These are phyloP conservation scores for Aspergillus quadricinctus DNA, from an alignment of 2,329 filamentous ascomycete species.

Conservation along the genomic window DNA sequence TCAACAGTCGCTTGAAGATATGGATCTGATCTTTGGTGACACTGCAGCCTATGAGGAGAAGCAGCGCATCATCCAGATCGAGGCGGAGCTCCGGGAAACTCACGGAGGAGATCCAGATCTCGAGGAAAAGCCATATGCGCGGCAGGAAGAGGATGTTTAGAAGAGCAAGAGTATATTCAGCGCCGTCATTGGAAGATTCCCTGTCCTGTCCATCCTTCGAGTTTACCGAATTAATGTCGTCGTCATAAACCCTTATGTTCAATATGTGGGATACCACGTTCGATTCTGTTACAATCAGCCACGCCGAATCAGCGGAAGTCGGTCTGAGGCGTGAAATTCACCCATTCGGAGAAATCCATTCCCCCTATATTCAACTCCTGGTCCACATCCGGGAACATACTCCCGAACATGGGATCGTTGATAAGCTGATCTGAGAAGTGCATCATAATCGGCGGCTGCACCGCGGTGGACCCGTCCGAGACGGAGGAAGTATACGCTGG, in stretches of 20 bases:
- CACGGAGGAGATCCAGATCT: constrained; percentile 16
- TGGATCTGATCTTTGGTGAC: constrained; percentile 48
- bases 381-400: constrained; percentile 32
- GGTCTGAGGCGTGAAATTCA: constrained; percentile 30
- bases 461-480: constrained; percentile 9
- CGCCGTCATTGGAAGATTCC: not conserved
- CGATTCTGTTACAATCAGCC: not conserved
- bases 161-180: not conserved
- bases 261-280: not conserved
- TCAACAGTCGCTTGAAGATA: constrained; percentile 50
- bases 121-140: constrained; percentile 17
- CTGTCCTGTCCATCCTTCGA: not conserved
- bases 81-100: constrained; percentile 31
- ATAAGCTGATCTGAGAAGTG: constrained; percentile 37
- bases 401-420: constrained; percentile 30
- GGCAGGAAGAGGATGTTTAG: constrained; percentile 18
- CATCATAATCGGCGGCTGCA: constrained; percentile 27
- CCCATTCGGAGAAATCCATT: constrained; percentile 40
- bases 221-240: not conserved
- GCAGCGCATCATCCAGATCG: constrained; percentile 36
- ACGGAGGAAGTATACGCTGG: constrained; percentile 21
- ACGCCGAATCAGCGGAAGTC: constrained; percentile 10
- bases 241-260: not conserved
- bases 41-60: constrained; percentile 36
- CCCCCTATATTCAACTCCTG: constrained; percentile 27